Evolutionary conservation across 495 filamentous ascomycete genomes (phyloP).

Genomic region (Evernia prunastri): DNA sequence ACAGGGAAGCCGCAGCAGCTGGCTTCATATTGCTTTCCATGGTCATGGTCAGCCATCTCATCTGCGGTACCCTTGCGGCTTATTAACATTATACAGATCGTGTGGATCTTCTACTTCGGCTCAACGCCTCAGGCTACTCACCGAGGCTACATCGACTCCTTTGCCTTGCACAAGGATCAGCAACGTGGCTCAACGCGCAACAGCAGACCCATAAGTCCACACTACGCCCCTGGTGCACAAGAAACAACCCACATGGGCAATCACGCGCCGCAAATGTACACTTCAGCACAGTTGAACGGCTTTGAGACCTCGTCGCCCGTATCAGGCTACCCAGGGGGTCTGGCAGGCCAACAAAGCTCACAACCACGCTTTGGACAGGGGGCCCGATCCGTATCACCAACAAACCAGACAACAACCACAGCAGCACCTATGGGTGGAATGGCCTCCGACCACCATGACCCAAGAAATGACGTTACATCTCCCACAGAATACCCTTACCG

Average conservation of each 20-base stretch:
- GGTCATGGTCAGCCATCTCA: slow-evolving; percentile 57
- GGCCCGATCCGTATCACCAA: slow-evolving; percentile 29
- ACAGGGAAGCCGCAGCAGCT: slow-evolving; percentile 81
- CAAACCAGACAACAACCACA: slow-evolving; percentile 34
- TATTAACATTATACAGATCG: slow-evolving; percentile 52
- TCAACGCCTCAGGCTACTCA: slow-evolving; percentile 83
- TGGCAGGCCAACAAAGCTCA: slow-evolving; percentile 49
- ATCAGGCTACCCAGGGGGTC: slow-evolving; percentile 64
- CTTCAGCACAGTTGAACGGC: slow-evolving; percentile 85
- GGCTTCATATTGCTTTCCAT: slow-evolving; percentile 95
- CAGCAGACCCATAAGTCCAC: slow-evolving; percentile 42
- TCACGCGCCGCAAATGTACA: slow-evolving; percentile 91
- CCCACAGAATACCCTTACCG: slow-evolving; percentile 94
- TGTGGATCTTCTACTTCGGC: slow-evolving; percentile 99
- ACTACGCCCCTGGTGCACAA: slow-evolving; percentile 42
- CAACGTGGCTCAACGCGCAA: slow-evolving; percentile 57
- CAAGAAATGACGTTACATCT: slow-evolving; percentile 59
- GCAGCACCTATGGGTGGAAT: slow-evolving; percentile 29
- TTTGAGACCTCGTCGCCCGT: slow-evolving; percentile 95
- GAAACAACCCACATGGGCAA: slow-evolving; percentile 70
- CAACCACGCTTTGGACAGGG: slow-evolving; percentile 50
- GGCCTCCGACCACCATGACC: slow-evolving; percentile 28
- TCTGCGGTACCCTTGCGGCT: no score
- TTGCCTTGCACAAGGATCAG: slow-evolving; percentile 84
- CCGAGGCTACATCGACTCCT: slow-evolving; percentile 90